Percentiles rank a stretch among this genome's conserved stretches.
phyloP scores from a whole-genome alignment of 305 asterid genomes.

The Plantago rigida region DNA sequence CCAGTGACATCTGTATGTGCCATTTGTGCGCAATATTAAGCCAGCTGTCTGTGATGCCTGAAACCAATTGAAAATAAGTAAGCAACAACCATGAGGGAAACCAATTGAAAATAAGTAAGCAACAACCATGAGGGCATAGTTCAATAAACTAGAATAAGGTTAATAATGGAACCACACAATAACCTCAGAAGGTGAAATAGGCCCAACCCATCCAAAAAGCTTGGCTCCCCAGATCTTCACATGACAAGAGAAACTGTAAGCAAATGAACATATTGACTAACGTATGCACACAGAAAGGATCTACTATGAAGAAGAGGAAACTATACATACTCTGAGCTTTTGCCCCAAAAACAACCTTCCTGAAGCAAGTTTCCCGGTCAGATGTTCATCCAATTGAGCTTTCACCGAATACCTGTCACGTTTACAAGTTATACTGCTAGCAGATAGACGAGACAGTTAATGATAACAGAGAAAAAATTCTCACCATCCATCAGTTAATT shows the following conservation, averaged over 20 bases:
- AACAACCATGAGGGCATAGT: conserved; percentile 21
- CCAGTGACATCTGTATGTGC: conserved; percentile 94
- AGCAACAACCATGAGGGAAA: conserved; percentile 21
- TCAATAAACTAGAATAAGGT: conserved; percentile 16
- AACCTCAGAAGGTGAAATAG: conserved; percentile 83
- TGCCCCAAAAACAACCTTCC: conserved; percentile 84
- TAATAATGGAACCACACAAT: conserved; percentile 24
- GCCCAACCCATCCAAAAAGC: conserved; percentile 73
- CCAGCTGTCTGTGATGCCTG: conserved; percentile 54
- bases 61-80: conserved; percentile 24
- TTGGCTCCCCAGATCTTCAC: conserved; percentile 93
- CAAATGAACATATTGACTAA: conserved; percentile 33
- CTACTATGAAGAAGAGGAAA: conserved; percentile 24
- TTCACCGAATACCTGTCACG: conserved; percentile 61
- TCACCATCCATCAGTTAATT: conserved; percentile 93
- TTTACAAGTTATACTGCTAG: conserved; percentile 27
- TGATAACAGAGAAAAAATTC: conserved; percentile 29
- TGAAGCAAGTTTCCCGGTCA: conserved; percentile 59
- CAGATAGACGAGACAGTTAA: conserved; percentile 20
- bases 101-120: neutral
- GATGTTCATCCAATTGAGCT: conserved; percentile 69
- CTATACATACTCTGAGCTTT: conserved; percentile 65
- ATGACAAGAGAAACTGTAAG: conserved; percentile 56
- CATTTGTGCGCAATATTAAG: conserved; percentile 65
- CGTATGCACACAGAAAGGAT: conserved; percentile 26